These are phyloP conservation scores for Pachyrhizus erosus DNA, from an alignment of 306 rosid species.

Conservation along the genomic window DNA sequence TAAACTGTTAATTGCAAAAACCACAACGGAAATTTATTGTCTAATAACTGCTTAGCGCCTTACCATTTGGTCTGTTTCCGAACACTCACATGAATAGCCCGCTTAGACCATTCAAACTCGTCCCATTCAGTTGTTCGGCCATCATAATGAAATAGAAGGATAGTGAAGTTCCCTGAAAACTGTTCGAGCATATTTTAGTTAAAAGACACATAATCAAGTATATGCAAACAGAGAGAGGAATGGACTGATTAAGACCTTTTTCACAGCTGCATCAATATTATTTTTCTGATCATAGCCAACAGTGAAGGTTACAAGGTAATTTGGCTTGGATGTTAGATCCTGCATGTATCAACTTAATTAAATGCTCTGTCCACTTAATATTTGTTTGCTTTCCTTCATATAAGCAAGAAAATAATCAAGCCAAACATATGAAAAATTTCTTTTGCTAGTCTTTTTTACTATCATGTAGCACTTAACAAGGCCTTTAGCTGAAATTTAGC, in stretches of 20 bases:
- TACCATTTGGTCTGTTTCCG: slow-evolving; percentile 97
- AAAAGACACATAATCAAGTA: slow-evolving; percentile 22
- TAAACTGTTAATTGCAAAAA: not conserved
- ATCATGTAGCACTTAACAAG: not conserved
- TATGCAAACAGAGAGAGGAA: slow-evolving; percentile 37
- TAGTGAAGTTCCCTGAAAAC: slow-evolving; percentile 89
- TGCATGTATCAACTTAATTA: slow-evolving; percentile 53
- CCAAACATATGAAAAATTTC: not conserved
- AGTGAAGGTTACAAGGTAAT: slow-evolving; percentile 96
- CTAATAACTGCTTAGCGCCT: slow-evolving; percentile 20
- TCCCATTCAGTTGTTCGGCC: slow-evolving; percentile 96
- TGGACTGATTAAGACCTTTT: slow-evolving; percentile 63
- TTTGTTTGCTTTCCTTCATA: slow-evolving; percentile 30
- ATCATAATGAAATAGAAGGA: slow-evolving; percentile 96
- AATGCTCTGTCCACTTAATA: slow-evolving; percentile 25
- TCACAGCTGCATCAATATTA: slow-evolving; percentile 87
- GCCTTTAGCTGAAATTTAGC: slow-evolving; percentile 7
- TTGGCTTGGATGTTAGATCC: slow-evolving; percentile 84
- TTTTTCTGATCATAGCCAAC: slow-evolving; percentile 79
- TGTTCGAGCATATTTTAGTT: slow-evolving; percentile 52
- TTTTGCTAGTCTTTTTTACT: slow-evolving; percentile 4
- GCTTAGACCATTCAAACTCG: slow-evolving; percentile 93
- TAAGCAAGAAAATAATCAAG: not conserved
- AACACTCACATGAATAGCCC: slow-evolving; percentile 90
- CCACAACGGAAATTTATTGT: not conserved